Base-by-base conservation (phyloP, 345 rosid genomes). In the Syzygium jambos region DNA sequence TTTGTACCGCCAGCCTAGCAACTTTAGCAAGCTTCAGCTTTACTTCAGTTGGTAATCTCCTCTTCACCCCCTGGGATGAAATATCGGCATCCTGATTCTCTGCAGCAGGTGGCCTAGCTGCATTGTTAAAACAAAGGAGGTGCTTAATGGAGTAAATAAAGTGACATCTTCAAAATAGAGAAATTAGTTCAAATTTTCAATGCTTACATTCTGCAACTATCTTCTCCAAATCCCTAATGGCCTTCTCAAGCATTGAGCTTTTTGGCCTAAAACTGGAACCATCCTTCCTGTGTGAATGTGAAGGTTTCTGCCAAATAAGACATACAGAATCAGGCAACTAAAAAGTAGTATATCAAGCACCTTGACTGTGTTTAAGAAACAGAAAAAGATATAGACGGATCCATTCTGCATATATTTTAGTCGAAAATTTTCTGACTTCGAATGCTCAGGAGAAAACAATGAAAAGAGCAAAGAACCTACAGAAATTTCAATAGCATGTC, bases 181-280 rank as follows among this genome's bases (percentile, higher is more conserved):
- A 73, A 73, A 73, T 73, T 21, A 77, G 87, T 46, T 86, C 46
- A 38, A 27, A 85, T 86, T 52, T 61, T 85, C 21, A 49, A 78
- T 90, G 89, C 98, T 94, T 90, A 97, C 99, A 95, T 92, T 97
- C 99, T 55, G 95, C 95, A 84, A 96, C 99, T 94, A 93, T 90
- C 92, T 89, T 97, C 93, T 95, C 97, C 89, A 97, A 89, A 87
- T 97, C 99, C 93, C 95, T 93, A 85, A 97, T 95, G 88, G 99
- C 97, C 89, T 92, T 96, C 89, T 97, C 99, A 87, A 97, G 95
- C 86, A 92, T 86, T 49, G 99, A 91, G 89, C 93, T 85, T 90
- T 93, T 97, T 63, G 96, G 89, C 92, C 92, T 93, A 55, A 89
- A 91, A 92, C 86, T 92, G 56, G 95, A 93, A 88, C 96, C 91